phyloP scores from a whole-genome alignment of 306 rosid species.

The Cucumis cinereus region DNA sequence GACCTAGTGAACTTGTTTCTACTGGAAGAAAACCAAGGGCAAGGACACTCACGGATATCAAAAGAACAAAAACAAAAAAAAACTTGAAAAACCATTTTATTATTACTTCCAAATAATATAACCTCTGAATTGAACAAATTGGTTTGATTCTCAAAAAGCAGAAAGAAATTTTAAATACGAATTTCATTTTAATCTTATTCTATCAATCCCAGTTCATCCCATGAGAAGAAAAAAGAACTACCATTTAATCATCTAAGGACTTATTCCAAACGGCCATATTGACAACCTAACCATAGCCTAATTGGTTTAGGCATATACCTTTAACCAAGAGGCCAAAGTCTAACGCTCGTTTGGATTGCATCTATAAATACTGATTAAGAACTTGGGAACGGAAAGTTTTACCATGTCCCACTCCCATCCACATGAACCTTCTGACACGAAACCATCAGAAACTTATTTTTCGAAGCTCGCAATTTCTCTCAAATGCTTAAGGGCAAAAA shows the following conservation, averaged over 20 bases:
- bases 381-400: neutral
- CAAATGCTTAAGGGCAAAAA: neutral
- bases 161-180: neutral
- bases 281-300: neutral
- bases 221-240: neutral
- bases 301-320: neutral
- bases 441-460: neutral
- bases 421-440: neutral
- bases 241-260: neutral
- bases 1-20: neutral
- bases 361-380: neutral
- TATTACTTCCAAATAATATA: neutral
- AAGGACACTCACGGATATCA: too few species aligned
- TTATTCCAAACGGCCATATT: too few species aligned
- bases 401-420: neutral
- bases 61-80: too few species aligned
- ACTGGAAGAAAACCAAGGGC: neutral
- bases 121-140: neutral
- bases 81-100: neutral
- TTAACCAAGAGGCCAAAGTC: neutral
- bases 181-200: neutral
- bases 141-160: neutral
- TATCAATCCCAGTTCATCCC: neutral
- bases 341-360: neutral
- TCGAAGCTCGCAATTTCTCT: neutral